Evolutionary conservation across 257 asterid species (phyloP), one percentile per base, ranked within the genome.

Genomic region (Craterostigma plantagineum): DNA sequence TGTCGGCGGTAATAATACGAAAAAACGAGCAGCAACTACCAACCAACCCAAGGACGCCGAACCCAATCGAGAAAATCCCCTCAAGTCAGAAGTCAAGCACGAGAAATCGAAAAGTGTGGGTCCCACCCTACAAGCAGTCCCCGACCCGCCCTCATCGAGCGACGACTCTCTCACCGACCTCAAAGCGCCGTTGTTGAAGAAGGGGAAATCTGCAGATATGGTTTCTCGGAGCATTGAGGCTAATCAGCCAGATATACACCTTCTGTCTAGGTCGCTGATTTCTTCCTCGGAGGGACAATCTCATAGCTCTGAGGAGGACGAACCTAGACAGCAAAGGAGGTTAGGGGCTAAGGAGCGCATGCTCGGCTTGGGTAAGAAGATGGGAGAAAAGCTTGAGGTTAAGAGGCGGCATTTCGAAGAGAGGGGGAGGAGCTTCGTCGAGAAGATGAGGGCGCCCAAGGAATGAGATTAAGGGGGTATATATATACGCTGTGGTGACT

Each of bases 351-450:
- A 50, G 64, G 93, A 79, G 43, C 69, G 79, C 40, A 65, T 87
- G 90, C 78, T 67, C 42, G 90, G 93, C 45, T 61, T 87, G 48
- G 70, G 95, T 58, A 82, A 82, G 77, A 82, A 75, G 61, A 65
- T 82, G 80, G 95, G 93, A 16, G 95, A 73, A 50, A 87, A 82
- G 60, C 68, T 87, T 11, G 97, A 78, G 68, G 90, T 76, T 36
- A 82, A 70, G 77, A 65, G 91, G 71, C 84, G 84, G 9, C 60
- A 71, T 67, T 52, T 81, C 27, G 97, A 81, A 62, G 97, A 78
- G 67, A 78, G 56, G 56, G 76, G 97, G 41, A 71, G 80, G 48
- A 58, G 60, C 61, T 63, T 87, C 14, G 90, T 82, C 11, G 93
- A 79, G 63, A 75, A 65, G 70, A 87, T 87, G 72, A 82, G 68